Evolutionary conservation across 2,329 filamentous ascomycete species (phyloP).

Genomic region (Phaeosphaeria sp.): DNA sequence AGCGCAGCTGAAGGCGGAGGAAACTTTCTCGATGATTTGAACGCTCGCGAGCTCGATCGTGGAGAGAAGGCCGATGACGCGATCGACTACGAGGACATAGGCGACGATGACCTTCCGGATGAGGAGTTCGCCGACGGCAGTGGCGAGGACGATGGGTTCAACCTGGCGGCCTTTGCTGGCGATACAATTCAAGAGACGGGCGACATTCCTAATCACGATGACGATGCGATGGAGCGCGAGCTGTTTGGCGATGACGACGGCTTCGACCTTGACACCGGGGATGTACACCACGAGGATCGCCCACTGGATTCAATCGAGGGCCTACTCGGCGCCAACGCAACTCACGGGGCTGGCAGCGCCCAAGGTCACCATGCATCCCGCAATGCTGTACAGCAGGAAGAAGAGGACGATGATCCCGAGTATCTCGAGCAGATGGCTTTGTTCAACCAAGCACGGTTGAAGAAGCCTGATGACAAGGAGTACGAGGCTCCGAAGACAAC

Average conservation of each 20-base stretch:
- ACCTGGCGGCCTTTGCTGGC: conserved; percentile 36
- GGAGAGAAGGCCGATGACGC: conserved; percentile 91
- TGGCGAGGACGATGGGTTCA: conserved; percentile 25
- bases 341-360: conserved; percentile 12
- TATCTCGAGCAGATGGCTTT: conserved; percentile 42
- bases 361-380: conserved; percentile 26
- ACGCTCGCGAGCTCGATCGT: conserved; percentile 49
- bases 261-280: conserved; percentile 30
- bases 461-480: conserved; percentile 52
- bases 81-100: conserved; percentile 87
- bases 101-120: conserved; percentile 87
- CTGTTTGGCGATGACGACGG: conserved; percentile 27
- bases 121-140: conserved; percentile 56
- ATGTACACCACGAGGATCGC: conserved; percentile 45
- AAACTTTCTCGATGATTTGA: conserved; percentile 34
- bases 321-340: neutral
- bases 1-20: conserved; percentile 26
- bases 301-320: conserved; percentile 44
- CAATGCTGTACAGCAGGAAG: conserved; percentile 23
- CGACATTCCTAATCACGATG: conserved; percentile 35
- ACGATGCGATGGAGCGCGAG: conserved; percentile 63
- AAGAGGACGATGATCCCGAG: conserved; percentile 43
- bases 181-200: conserved; percentile 39
- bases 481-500: conserved; percentile 75
- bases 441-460: conserved; percentile 35